Percentiles rank a stretch among this genome's conserved stretches.
Conservation (phyloP, 164 flowering plant genomes). For the Aristolochia californica region DNA sequence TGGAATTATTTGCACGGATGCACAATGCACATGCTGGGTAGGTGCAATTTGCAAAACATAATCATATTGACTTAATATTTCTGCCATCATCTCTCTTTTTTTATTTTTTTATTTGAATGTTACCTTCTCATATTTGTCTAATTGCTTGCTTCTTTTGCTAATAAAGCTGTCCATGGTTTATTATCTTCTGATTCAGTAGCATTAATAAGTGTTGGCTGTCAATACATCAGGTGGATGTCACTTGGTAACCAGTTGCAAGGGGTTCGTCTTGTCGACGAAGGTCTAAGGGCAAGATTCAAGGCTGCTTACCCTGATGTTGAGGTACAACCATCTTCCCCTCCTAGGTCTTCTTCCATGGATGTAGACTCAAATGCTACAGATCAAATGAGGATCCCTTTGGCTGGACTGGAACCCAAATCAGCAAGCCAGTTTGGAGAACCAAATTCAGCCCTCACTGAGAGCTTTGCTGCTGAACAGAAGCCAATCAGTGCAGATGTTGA, state of each 20-base stretch:
- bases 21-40: conserved; percentile 98
- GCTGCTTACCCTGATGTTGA: conserved; percentile 97
- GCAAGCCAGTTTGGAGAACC: conserved; percentile 23
- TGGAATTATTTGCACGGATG: conserved; percentile 98
- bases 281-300: conserved; percentile 85
- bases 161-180: too few species aligned
- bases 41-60: conserved; percentile 1
- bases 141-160: too few species aligned
- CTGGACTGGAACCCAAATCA: conserved; percentile 32
- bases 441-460: conserved; percentile 19
- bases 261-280: conserved; percentile 82
- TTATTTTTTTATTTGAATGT: too few species aligned
- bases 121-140: too few species aligned
- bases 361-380: conserved; percentile 30
- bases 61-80: too few species aligned
- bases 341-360: conserved; percentile 70
- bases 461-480: conserved; percentile 38
- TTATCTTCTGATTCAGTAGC: too few species aligned
- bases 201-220: background rate
- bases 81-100: too few species aligned
- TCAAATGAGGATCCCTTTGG: conserved; percentile 43
- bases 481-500: conserved; percentile 35
- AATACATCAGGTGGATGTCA: conserved; percentile 71
- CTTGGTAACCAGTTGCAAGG: conserved; percentile 90
- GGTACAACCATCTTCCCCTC: conserved; percentile 89